Base-by-base conservation (phyloP, 2,329 filamentous ascomycete genomes). In the Fusarium sp. region DNA sequence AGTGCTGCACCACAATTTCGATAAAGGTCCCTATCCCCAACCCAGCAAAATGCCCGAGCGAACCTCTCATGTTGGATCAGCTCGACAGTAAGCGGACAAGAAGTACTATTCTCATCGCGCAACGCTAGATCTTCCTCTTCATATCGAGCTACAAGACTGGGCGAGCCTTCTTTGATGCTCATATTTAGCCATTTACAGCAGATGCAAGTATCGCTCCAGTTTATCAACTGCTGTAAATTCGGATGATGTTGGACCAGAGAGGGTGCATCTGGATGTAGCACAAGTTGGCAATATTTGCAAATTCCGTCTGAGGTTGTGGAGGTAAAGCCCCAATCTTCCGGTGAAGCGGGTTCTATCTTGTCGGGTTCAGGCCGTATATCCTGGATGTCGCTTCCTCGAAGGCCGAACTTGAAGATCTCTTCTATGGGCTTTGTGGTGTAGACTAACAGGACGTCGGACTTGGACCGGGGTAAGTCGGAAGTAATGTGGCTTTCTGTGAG, bases 261-360 rank as follows among this genome's bases (percentile, higher is more conserved):
- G 3, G 58, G 60, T 1, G 58, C 48, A 23, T 63, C 43, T 10
- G 58, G 43, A 6, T 56, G 37, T 12, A 63, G 20, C 13, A 63
- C 43, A 1, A 63, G 49, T 9, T 63, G 58, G 0, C 60, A 63
- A 12, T 56, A 56, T 47, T 63, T 63, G 30, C 60, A 63, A 5
- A 63, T 20, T 1, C 58, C 60, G 2, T 49, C 60, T 7, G 37
- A 10, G 6, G 43, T 63, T 3, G 49, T 12, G 4, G 20, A 40
- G 5, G 20, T 63, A 4, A 63, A 63, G 2, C 58, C 58, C 49
- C 60, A 56, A 1, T 45, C 48, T 7, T 63, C 58, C 3, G 60
- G 60, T 9, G 1, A 20, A 1, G 8, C 25, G 0, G 60, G 9
- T 1, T 32, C 23, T 0, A 27, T 14, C 2, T n/a, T 7, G 1